Percentiles rank a stretch among this genome's conserved stretches.
Conservation (phyloP, 805 yeast genomes). For the Nakazawaea holstii region DNA sequence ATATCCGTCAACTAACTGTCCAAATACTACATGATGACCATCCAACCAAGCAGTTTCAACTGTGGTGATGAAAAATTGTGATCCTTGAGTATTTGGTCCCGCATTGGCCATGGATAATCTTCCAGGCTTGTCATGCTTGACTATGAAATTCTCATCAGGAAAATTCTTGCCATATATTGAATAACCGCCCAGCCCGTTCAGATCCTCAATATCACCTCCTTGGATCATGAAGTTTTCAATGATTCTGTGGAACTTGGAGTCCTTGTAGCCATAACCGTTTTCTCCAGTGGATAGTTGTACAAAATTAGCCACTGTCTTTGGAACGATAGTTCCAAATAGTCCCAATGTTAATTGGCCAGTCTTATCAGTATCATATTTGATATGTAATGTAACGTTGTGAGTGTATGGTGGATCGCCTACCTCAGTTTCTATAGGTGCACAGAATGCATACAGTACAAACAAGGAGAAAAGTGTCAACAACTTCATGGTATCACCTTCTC, state of each 20-base stretch:
- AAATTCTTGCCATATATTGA: constrained; percentile 74
- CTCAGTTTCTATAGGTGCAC: constrained; percentile 1
- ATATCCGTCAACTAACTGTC: constrained; percentile 66
- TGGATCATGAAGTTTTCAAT: constrained; percentile 74
- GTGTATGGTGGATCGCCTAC: constrained; percentile 43
- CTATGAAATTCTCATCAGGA: constrained; percentile 63
- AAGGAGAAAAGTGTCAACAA: not conserved
- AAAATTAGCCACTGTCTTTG: constrained; percentile 60
- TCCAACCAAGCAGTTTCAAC: constrained; percentile 47
- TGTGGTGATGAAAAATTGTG: constrained; percentile 68
- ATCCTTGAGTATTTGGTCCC: constrained; percentile 53
- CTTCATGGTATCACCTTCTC: no score
- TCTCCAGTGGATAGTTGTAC: constrained; percentile 37
- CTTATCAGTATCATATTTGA: constrained; percentile 25
- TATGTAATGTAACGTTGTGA: constrained; percentile 37
- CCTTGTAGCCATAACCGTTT: constrained; percentile 40
- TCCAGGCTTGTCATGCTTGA: constrained; percentile 43
- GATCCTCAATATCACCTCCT: constrained; percentile 78
- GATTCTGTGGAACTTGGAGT: constrained; percentile 68
- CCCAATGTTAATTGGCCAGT: constrained; percentile 49
- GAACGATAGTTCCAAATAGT: constrained; percentile 60
- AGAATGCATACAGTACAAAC: not conserved
- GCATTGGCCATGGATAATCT: constrained; percentile 47
- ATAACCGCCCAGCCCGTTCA: constrained; percentile 68
- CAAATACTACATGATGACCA: constrained; percentile 70